phyloP scores from a whole-genome alignment of 2,329 filamentous ascomycete genomes.

The Lachnellula hyalina region DNA sequence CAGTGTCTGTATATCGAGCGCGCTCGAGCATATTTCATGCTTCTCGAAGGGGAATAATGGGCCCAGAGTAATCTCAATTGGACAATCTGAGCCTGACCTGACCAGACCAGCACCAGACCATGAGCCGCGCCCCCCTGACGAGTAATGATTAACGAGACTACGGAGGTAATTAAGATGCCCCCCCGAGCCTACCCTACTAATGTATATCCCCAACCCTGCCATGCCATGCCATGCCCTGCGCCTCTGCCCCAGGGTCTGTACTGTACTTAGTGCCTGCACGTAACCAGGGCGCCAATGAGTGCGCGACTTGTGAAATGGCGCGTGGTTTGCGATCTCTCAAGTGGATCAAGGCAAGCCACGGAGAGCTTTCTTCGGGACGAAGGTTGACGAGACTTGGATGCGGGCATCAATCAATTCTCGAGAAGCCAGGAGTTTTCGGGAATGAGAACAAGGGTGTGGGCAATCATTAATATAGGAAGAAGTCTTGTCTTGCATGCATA shows the following conservation, averaged over 20 bases:
- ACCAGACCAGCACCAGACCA: neutral
- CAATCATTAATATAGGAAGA: too few species aligned
- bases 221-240: neutral
- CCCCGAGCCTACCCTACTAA: too few species aligned
- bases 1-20: neutral
- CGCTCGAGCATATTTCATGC: conserved; percentile 5
- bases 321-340: neutral
- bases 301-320: neutral
- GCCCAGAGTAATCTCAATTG: conserved; percentile 8
- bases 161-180: neutral
- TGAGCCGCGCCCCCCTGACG: neutral
- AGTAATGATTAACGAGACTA: neutral
- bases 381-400: too few species aligned
- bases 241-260: too few species aligned
- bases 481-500: too few species aligned
- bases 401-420: too few species aligned
- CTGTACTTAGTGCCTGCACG: too few species aligned
- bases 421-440: too few species aligned
- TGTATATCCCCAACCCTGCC: neutral
- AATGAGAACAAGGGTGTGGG: too few species aligned
- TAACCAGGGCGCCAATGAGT: neutral
- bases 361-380: neutral
- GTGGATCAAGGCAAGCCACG: neutral
- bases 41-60: neutral
- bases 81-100: neutral